A percentile compares a stretch with the other conserved stretches of the same genome.
Conservation (phyloP, 116 monocot genomes). For the Zostera marina region DNA sequence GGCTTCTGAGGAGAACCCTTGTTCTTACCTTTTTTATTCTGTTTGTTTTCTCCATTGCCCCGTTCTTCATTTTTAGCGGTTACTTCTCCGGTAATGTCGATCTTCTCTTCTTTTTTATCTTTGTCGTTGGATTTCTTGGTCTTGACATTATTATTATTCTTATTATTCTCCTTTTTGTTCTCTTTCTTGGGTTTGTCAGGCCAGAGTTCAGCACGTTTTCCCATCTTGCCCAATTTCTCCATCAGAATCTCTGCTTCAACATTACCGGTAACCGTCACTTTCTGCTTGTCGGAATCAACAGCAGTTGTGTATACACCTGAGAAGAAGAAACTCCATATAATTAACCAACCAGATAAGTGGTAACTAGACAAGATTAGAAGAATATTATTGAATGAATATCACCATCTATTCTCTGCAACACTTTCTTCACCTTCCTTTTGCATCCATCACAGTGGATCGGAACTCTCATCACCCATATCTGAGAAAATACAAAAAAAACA, state of each 20-base stretch:
- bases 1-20: not conserved
- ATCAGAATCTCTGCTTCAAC: constrained; percentile 46
- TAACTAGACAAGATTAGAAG: too few species aligned
- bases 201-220: constrained; percentile 80
- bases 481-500: not conserved
- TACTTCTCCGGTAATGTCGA: not conserved
- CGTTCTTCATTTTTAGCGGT: not conserved
- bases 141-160: not conserved
- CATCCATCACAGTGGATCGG: constrained; percentile 36
- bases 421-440: constrained; percentile 31
- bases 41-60: not conserved
- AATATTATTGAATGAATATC: too few species aligned
- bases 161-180: constrained; percentile 8
- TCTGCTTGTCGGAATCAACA: constrained; percentile 62
- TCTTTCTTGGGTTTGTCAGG: constrained; percentile 25
- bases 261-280: constrained; percentile 75
- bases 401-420: constrained; percentile 24
- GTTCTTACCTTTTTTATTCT: not conserved
- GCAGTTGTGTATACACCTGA: constrained; percentile 60
- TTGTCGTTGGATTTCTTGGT: constrained; percentile 1
- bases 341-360: too few species aligned
- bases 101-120: constrained; percentile 7
- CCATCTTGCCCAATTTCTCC: constrained; percentile 60
- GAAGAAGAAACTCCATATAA: not conserved
- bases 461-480: constrained; percentile 28